These are phyloP conservation scores for Fusarium penzigii DNA, from an alignment of 2,329 filamentous ascomycete species.

Conservation along the genomic window DNA sequence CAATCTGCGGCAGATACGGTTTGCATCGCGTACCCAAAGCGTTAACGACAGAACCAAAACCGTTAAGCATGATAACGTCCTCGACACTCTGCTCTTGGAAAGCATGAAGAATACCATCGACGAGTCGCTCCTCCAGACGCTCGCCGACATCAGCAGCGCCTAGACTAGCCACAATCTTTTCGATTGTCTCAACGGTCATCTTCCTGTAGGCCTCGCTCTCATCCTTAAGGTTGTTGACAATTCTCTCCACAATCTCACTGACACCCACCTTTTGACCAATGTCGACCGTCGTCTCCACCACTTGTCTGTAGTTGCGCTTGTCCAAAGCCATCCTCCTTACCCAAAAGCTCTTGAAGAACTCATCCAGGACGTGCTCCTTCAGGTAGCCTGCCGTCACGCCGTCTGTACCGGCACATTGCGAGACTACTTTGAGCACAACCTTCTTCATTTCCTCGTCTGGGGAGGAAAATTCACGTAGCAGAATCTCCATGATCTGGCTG, in stretches of 20 bases:
- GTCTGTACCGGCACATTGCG: conserved; percentile 90
- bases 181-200: conserved; percentile 98
- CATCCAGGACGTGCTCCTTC: conserved; percentile 90
- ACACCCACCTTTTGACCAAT: conserved; percentile 97
- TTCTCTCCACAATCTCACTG: conserved; percentile 88
- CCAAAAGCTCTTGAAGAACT: conserved; percentile 99
- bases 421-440: conserved; percentile 95
- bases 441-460: conserved; percentile 99
- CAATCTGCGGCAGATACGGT: conserved; percentile 94
- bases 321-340: conserved; percentile 95
- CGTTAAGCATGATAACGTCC: conserved; percentile 93
- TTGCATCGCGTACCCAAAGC: conserved; percentile 92
- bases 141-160: conserved; percentile 94
- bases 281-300: conserved; percentile 97
- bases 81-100: conserved; percentile 99
- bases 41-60: conserved; percentile 97
- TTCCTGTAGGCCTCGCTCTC: conserved; percentile 97
- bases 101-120: conserved; percentile 91
- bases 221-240: conserved; percentile 95
- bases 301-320: conserved; percentile 95
- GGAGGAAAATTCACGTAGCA: conserved; percentile 92
- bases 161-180: conserved; percentile 91
- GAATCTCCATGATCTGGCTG: conserved; percentile 97
- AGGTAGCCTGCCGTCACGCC: conserved; percentile 94
- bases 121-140: conserved; percentile 86